Conservation (phyloP, 352 stramenopile genomes). For the Phytophthora citricola region DNA sequence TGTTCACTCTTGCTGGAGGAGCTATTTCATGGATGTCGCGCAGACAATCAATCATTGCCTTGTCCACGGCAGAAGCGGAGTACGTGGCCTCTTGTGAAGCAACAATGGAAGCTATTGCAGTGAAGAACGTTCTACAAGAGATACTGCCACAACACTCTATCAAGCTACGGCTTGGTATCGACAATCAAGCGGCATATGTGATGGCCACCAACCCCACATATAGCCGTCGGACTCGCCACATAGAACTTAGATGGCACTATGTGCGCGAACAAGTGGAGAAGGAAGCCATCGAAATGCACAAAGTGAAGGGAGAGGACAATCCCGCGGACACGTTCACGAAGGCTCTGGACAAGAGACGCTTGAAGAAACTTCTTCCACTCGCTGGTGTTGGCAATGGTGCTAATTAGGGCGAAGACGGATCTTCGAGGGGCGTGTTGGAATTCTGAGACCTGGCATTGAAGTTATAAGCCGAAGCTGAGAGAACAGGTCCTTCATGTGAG, state of each 20-base stretch:
- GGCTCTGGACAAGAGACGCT: conserved; percentile 1
- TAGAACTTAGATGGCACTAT: conserved; percentile 12
- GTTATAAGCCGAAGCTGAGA: no score
- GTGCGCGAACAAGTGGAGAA: conserved; percentile 15
- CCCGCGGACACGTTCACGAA: conserved; percentile 7
- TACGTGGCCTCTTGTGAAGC: no score
- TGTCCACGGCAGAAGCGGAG: no score
- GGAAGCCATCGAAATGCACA: conserved; percentile 4
- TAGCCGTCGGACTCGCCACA: conserved; percentile 6
- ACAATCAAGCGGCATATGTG: conserved; percentile 6
- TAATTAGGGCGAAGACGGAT: no score
- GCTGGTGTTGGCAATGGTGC: no score
- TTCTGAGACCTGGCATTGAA: no score
- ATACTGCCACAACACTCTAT: conserved; percentile 4
- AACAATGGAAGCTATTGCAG: no score
- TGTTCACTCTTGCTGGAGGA: conserved; percentile 12
- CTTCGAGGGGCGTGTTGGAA: no score
- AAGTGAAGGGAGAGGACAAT: conserved; percentile 7
- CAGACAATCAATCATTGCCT: no score
- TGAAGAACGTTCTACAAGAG: not conserved
- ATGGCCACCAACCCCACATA: conserved; percentile 14
- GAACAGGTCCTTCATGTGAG: no score
- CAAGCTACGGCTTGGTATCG: conserved; percentile 8
- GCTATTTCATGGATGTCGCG: no score
- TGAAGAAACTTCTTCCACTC: no score